Evolutionary conservation across 2,329 filamentous ascomycete genomes (phyloP).

Genomic region (Diplodia seriata): DNA sequence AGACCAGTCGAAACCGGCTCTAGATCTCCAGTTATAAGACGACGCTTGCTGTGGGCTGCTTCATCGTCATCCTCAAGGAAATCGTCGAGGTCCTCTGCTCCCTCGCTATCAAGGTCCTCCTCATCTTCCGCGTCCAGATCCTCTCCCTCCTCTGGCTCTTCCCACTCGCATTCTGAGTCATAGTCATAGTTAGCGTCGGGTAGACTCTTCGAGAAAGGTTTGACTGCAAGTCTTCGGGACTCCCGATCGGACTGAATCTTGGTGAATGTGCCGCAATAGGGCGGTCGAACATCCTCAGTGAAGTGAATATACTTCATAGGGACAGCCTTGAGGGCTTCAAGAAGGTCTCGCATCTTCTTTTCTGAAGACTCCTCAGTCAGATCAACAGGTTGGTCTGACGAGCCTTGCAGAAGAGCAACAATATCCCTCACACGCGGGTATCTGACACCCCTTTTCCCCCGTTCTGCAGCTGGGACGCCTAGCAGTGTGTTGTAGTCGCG

Average conservation of each 20-base stretch:
- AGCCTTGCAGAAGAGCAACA: slow-evolving; percentile 54
- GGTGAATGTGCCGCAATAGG: slow-evolving; percentile 77
- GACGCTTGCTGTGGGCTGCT: slow-evolving; percentile 61
- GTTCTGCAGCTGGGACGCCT: slow-evolving; percentile 18
- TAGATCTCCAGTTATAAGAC: slow-evolving; percentile 69
- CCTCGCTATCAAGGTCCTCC: slow-evolving; percentile 74
- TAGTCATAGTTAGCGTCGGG: slow-evolving; percentile 78
- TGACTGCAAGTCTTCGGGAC: slow-evolving; percentile 58
- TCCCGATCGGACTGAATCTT: slow-evolving; percentile 58
- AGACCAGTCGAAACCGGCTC: slow-evolving; percentile 80
- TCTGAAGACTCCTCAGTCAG: slow-evolving; percentile 48
- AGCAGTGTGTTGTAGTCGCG: neutral
- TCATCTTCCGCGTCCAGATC: slow-evolving; percentile 70
- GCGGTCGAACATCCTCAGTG: slow-evolving; percentile 66
- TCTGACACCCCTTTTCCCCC: slow-evolving; percentile 28
- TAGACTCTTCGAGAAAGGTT: slow-evolving; percentile 62
- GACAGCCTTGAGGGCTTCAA: slow-evolving; percentile 59
- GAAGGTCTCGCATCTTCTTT: slow-evolving; percentile 39
- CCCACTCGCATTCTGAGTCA: slow-evolving; percentile 85
- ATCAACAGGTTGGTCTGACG: slow-evolving; percentile 51
- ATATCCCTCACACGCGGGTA: slow-evolving; percentile 45
- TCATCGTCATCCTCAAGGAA: slow-evolving; percentile 91
- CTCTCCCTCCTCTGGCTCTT: slow-evolving; percentile 75
- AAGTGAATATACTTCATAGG: slow-evolving; percentile 70
- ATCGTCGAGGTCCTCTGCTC: slow-evolving; percentile 85